Base-by-base conservation (phyloP, 495 filamentous ascomycete species). In the Penicillium malachiteum region DNA sequence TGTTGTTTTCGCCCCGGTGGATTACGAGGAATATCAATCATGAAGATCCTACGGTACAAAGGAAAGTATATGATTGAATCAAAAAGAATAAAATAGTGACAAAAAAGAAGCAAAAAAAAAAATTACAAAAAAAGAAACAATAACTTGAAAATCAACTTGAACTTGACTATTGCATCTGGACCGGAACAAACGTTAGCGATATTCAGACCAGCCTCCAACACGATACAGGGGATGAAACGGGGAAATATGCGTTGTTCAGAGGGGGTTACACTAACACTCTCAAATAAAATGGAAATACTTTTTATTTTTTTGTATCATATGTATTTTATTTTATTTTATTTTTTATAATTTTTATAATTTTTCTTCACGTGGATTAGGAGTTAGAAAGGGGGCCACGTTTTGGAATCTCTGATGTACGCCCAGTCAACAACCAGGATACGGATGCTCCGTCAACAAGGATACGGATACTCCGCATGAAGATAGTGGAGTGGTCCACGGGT, bases 181-280 rank as follows among this genome's bases (percentile, higher is more conserved):
- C 31, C 31, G 48, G 32, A 34, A 26, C 16, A 46, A 26, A 46
- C 34, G 48, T 50, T 50, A 33, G 34, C 46, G 33, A 49, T n/a
- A 37, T 49, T 32, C 21, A 16, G 33, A 26, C 48, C 21, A 41
- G 48, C n/a, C 48, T 47, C 40, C 50, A 34, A 59, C 57, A 59
- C 42, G 57, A 59, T 59, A 37, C 51, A 50, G 26, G 35, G 51
- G 56, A 55, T 59, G 51, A 59, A 59, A 59, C 56, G 51, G 56
- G 51, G 46, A 48, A 38, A 44, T 45, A 13, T 43, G 55, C 35
- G 16, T 48, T 57, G 43, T 45, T 31, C 18, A 45, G 37, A 33
- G 48, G 43, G 35, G 62, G 62, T 64, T 58, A 64, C 62, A 64
- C 62, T 45, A 56, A 43, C 50, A 56, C 51, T 56, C 18, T 26